phyloP scores from a whole-genome alignment of 2,329 filamentous ascomycete genomes.

The Lecanicillium sp. region DNA sequence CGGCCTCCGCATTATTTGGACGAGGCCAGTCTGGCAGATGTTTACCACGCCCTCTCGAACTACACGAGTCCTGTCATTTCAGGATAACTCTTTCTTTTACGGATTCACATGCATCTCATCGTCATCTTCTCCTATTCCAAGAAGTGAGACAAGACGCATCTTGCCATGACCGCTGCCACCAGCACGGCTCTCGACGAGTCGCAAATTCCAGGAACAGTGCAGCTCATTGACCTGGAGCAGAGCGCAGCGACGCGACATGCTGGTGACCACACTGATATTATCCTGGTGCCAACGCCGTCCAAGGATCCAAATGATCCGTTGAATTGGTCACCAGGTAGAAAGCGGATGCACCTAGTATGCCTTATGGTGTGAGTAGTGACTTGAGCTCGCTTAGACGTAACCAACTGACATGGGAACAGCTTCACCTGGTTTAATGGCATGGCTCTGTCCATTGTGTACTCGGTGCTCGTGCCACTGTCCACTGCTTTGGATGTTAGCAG shows the following conservation, averaged over 20 bases:
- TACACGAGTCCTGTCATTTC: no score
- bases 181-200: constrained; percentile 3
- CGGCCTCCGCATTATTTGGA: no score
- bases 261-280: constrained; percentile 29
- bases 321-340: constrained; percentile 33
- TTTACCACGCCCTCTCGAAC: no score
- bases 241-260: constrained; percentile 24
- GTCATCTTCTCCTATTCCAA: no score
- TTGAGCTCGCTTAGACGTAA: background rate
- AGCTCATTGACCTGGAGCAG: constrained; percentile 30
- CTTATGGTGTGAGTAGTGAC: constrained; percentile 19
- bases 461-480: constrained; percentile 27
- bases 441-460: constrained; percentile 30
- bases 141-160: no score
- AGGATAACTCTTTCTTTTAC: no score
- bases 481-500: constrained; percentile 21
- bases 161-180: no score
- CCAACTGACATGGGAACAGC: constrained; percentile 11
- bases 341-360: constrained; percentile 18
- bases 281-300: constrained; percentile 42
- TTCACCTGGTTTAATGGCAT: constrained; percentile 33
- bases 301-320: constrained; percentile 45
- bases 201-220: constrained; percentile 30
- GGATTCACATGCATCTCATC: no score
- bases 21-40: no score